A percentile compares a stretch with the other conserved stretches of the same genome.
Conservation (phyloP, 2,329 filamentous ascomycete genomes). For the Beauveria sp. region DNA sequence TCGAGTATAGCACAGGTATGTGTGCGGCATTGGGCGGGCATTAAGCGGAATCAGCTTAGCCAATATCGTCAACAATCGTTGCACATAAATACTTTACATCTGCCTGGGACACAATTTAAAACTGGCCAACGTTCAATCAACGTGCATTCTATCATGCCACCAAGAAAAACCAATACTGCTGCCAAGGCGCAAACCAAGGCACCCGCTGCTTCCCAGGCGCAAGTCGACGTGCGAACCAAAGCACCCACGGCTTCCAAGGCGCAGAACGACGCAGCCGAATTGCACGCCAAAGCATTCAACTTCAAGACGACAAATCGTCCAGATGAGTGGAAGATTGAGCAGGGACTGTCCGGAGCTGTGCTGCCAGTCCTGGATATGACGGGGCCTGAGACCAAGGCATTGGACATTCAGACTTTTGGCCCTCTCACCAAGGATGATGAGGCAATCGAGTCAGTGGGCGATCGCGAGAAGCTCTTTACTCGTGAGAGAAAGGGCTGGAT, state of each 20-base stretch:
- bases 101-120: not conserved
- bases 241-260: too few species aligned
- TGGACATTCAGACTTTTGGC: slow-evolving; percentile 22
- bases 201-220: too few species aligned
- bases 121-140: not conserved
- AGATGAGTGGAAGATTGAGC: slow-evolving; percentile 48
- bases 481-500: slow-evolving; percentile 26
- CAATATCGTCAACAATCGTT: too few species aligned
- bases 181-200: not conserved
- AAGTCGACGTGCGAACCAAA: too few species aligned
- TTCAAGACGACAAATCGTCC: slow-evolving; percentile 21
- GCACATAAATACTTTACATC: not conserved
- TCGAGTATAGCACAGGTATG: too few species aligned
- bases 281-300: not conserved
- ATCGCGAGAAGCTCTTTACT: slow-evolving; percentile 23
- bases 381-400: slow-evolving; percentile 24
- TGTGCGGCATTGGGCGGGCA: not conserved
- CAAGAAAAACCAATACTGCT: not conserved
- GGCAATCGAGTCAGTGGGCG: slow-evolving; percentile 32
- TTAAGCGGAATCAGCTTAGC: not conserved
- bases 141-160: not conserved
- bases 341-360: slow-evolving; percentile 38
- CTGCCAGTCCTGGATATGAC: slow-evolving; percentile 41
- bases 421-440: slow-evolving; percentile 31
- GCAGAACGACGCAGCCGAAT: too few species aligned